phyloP scores from a whole-genome alignment of 1,284 basidiomycete genomes.

The Cutaneotrichosporon mucoides region DNA sequence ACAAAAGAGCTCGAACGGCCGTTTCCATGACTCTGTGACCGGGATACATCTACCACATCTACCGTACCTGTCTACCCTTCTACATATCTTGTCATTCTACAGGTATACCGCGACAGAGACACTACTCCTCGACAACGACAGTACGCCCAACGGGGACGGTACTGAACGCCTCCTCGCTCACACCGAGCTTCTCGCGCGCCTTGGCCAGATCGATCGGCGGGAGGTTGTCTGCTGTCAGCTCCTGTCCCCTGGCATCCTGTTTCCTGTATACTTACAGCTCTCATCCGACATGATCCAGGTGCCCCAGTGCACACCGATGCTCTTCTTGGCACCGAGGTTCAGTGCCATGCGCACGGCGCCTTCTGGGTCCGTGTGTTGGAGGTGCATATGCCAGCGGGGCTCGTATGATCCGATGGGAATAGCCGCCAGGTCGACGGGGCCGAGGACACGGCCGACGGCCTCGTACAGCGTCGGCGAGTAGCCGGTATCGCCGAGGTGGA shows the following conservation, averaged over 20 bases:
- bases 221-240: constrained; percentile 32
- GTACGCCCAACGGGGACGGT: constrained; percentile 40
- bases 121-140: constrained; percentile 29
- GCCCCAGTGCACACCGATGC: constrained; percentile 51
- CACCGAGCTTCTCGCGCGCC: constrained; percentile 33
- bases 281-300: constrained; percentile 53
- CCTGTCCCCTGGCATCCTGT: too few species aligned
- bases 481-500: constrained; percentile 51
- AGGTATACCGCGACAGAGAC: too few species aligned
- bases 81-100: background rate
- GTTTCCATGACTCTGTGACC: too few species aligned
- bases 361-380: constrained; percentile 50
- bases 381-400: constrained; percentile 49
- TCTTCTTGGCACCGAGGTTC: constrained; percentile 41
- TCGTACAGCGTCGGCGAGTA: constrained; percentile 50
- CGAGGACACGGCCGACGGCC: constrained; percentile 49
- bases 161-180: constrained; percentile 33
- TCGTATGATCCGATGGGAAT: constrained; percentile 52
- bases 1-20: too few species aligned
- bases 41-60: background rate
- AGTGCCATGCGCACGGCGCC: constrained; percentile 49
- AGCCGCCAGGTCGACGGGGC: constrained; percentile 50
- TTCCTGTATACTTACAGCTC: constrained; percentile 31
- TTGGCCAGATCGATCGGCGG: constrained; percentile 40
- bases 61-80: background rate